phyloP scores from a whole-genome alignment of 352 stramenopile species.

The Globisporangium viniferum region DNA sequence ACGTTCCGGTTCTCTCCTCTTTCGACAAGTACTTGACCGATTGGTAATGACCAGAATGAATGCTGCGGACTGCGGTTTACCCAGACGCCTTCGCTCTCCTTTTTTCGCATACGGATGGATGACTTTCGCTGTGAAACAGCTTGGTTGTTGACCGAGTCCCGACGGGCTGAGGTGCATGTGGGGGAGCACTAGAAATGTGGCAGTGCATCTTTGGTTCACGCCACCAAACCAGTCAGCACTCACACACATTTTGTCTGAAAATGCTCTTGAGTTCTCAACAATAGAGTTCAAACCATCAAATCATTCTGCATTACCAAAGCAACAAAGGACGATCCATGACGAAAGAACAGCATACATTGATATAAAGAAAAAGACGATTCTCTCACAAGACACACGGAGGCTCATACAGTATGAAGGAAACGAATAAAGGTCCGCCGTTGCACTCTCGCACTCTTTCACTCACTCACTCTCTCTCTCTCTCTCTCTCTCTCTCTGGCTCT shows the following conservation, averaged over 20 bases:
- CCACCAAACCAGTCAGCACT: neutral
- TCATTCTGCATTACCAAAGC: too few species aligned
- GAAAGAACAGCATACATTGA: neutral
- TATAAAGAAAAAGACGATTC: neutral
- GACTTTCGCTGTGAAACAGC: neutral
- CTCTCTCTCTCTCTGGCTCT: neutral
- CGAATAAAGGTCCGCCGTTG: neutral
- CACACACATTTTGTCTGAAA: too few species aligned
- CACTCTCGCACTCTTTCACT: neutral
- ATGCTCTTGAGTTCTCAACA: too few species aligned
- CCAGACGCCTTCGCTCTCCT: neutral
- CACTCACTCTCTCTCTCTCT: neutral
- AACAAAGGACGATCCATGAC: too few species aligned
- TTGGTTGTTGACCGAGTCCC: neutral
- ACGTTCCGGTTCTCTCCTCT: too few species aligned
- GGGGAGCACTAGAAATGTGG: neutral
- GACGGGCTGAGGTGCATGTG: neutral
- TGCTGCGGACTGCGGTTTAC: neutral
- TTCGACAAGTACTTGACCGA: too few species aligned
- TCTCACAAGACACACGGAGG: neutral
- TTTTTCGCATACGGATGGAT: neutral
- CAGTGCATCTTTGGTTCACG: neutral
- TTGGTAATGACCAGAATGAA: too few species aligned
- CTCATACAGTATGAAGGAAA: neutral
- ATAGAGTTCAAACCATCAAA: too few species aligned